Base-by-base conservation (phyloP, 345 rosid genomes). In the Gossypioides kirkii region DNA sequence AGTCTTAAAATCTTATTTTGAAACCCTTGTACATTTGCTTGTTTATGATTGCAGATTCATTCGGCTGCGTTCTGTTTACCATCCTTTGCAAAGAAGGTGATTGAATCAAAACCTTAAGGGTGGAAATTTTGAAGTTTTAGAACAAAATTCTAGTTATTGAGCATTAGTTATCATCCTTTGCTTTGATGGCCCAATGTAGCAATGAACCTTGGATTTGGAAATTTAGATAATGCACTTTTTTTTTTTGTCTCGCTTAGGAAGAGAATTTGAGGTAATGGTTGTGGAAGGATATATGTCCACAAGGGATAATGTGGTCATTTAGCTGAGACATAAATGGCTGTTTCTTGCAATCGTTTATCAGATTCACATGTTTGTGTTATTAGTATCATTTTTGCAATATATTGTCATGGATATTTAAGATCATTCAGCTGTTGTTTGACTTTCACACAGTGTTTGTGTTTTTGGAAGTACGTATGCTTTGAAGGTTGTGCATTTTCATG, bases 61-160 rank as follows among this genome's bases (percentile, higher is more conserved):
- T 73, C 97, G 8, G 97, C 98, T 1, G 91, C 98, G 8, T 94
- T 94, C 83, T 94, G 98, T 80, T 80, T 94, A 54, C 98, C 98
- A 2, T 81, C 97, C 4, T 94, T 94, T 59, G 98, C 97, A 1
- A 94, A 89, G 95, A 90, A 83, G 76, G 90, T 92, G 75, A 90
- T 94, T 17, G 95, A 90, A 13, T 74, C 89, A 1, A 84, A 81
- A 80, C 66, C 84, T 13, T 59, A 79, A 53, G 82, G 82, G 80
- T 47, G 77, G 42, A 76, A 61, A 36, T 22, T 70, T 77, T 69
- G 69, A 69, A 58, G 59, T 28, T 46, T n/a, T 36, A 22, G 18
- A 41, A 52, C 72, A 23, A 62, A 58, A 28, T 10, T 75, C 23
- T n/a, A 47, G 69, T 16, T 42, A 63, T 58, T 46, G 25, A 69